Conservation (phyloP, 2,329 filamentous ascomycete genomes). For the Botryotinia convoluta region DNA sequence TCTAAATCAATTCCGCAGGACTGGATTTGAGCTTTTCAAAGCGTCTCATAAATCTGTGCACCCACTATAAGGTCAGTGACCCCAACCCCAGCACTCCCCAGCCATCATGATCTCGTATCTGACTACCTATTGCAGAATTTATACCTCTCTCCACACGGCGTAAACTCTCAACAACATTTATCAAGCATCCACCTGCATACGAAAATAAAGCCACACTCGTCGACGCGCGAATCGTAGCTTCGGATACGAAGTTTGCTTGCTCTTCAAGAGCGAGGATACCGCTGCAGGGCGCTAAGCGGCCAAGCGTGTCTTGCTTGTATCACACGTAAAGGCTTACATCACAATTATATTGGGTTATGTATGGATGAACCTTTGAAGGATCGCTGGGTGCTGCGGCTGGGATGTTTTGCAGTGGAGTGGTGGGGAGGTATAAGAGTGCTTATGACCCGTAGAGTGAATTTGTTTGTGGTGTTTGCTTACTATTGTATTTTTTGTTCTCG, state of each 20-base stretch:
- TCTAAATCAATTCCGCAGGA: neutral
- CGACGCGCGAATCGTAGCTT: neutral
- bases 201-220: too few relatives aligned
- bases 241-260: too few relatives aligned
- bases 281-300: neutral
- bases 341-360: neutral
- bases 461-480: neutral
- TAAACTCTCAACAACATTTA: too few relatives aligned
- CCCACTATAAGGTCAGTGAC: too few relatives aligned
- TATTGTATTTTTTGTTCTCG: neutral
- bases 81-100: too few relatives aligned
- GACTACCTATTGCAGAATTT: too few relatives aligned
- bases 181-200: neutral
- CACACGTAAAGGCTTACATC: constrained; percentile 2
- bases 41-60: too few relatives aligned
- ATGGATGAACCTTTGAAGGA: neutral
- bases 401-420: neutral
- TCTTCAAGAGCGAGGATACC: neutral
- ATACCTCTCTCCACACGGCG: too few relatives aligned
- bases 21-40: too few relatives aligned
- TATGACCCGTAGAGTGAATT: neutral
- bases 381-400: neutral
- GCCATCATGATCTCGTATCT: too few relatives aligned
- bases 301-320: neutral
- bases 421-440: neutral